Evolutionary conservation across 306 rosid genomes (phyloP).

Genomic region (Trifolium repens): DNA sequence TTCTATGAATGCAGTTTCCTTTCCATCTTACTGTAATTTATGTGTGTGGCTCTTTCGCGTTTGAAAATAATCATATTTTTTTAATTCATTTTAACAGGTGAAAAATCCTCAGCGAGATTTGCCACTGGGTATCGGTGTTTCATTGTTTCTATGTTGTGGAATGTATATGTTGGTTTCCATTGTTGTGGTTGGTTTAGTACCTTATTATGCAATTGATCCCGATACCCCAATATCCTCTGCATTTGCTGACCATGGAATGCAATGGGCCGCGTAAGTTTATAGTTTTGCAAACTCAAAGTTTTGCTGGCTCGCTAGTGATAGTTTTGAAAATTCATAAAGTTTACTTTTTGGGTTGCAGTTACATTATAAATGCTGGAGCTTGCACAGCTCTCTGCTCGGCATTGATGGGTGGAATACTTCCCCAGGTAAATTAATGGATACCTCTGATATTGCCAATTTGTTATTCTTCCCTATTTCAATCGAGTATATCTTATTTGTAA

Average conservation of each 20-base stretch:
- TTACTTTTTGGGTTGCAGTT: slow-evolving; percentile 56
- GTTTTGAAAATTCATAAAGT: slow-evolving; percentile 11
- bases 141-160: slow-evolving; percentile 84
- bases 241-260: slow-evolving; percentile 77
- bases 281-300: slow-evolving; percentile 15
- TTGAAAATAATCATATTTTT: too few species aligned
- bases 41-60: neutral
- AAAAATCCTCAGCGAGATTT: slow-evolving; percentile 92
- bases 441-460: neutral
- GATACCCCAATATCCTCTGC: slow-evolving; percentile 96
- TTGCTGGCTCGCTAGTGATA: slow-evolving; percentile 13
- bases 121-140: slow-evolving; percentile 79
- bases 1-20: neutral
- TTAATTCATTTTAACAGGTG: slow-evolving; percentile 57
- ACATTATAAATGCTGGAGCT: slow-evolving; percentile 85
- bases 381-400: slow-evolving; percentile 84
- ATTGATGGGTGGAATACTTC: slow-evolving; percentile 88
- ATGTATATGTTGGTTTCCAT: slow-evolving; percentile 84
- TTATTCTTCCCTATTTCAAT: slow-evolving; percentile 3
- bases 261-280: slow-evolving; percentile 88
- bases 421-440: slow-evolving; percentile 67
- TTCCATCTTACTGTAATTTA: neutral
- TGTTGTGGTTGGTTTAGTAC: slow-evolving; percentile 89
- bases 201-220: slow-evolving; percentile 84
- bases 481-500: neutral